A percentile compares a stretch with the other conserved stretches of the same genome.
Conservation (phyloP, 1,139 yeast species). For the Yamadazyma jaroonii region DNA sequence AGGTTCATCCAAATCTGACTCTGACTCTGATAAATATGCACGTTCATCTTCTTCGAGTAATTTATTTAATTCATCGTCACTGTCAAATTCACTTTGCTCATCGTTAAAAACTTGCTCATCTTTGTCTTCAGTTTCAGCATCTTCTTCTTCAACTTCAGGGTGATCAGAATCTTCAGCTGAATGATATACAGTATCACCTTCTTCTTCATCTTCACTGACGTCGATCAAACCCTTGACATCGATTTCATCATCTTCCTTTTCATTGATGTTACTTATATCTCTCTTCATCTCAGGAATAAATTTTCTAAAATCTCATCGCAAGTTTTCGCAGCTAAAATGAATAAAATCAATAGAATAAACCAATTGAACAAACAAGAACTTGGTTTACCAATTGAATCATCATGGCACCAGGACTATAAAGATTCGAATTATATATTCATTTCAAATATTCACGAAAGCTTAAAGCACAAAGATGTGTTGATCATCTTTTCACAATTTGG, state of each 20-base stretch:
- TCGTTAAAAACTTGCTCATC: constrained; percentile 23
- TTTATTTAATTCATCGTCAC: constrained; percentile 61
- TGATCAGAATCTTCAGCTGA: constrained; percentile 21
- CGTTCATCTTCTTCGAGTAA: constrained; percentile 48
- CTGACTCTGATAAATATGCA: constrained; percentile 30
- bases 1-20: constrained; percentile 45
- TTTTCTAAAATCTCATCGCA: constrained; percentile 14
- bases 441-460: constrained; percentile 65
- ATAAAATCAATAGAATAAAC: constrained; percentile 49
- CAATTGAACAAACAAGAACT: constrained; percentile 69
- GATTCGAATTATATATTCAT: constrained; percentile 62
- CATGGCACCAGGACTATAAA: constrained; percentile 87
- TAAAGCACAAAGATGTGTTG: constrained; percentile 73
- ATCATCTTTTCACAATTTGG: constrained; percentile 89
- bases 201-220: constrained; percentile 28
- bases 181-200: constrained; percentile 23
- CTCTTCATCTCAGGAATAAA: constrained; percentile 8
- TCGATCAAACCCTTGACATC: constrained; percentile 28
- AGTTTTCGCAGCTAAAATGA: constrained; percentile 24
- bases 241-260: constrained; percentile 23
- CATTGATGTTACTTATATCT: constrained; percentile 9
- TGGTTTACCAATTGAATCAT: constrained; percentile 54
- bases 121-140: constrained; percentile 23
- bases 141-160: constrained; percentile 25
- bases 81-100: constrained; percentile 28